Conservation (phyloP, 352 stramenopile genomes). For the Hyaloperonospora arabidopsidis region DNA sequence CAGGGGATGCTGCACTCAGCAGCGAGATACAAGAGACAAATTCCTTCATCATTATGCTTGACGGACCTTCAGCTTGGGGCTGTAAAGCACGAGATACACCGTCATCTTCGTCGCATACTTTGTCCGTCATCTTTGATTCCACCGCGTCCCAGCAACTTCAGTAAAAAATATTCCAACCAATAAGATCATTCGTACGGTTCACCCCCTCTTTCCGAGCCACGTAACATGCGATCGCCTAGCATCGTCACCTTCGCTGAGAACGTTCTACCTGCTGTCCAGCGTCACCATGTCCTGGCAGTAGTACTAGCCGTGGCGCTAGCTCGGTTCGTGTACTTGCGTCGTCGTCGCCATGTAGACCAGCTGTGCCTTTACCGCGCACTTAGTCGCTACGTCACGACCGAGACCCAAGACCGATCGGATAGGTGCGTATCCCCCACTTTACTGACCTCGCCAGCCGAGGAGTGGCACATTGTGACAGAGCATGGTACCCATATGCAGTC, state of each 20-base stretch:
- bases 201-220: not conserved
- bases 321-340: slow-evolving; percentile 40
- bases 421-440: slow-evolving; percentile 8
- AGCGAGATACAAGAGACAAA: slow-evolving; percentile 8
- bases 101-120: not conserved
- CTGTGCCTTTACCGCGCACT: slow-evolving; percentile 34
- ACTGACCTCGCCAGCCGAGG: slow-evolving; percentile 23
- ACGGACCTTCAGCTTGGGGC: not conserved
- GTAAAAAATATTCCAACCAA: slow-evolving; percentile 8
- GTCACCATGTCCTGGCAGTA: slow-evolving; percentile 28
- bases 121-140: not conserved
- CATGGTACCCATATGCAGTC: slow-evolving; percentile 39
- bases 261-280: slow-evolving; percentile 10
- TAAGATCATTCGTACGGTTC: not conserved
- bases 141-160: no score
- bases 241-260: no score
- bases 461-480: slow-evolving; percentile 40
- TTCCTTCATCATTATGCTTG: slow-evolving; percentile 13
- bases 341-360: slow-evolving; percentile 35
- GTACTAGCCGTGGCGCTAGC: slow-evolving; percentile 36
- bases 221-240: no score
- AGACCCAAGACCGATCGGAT: slow-evolving; percentile 4
- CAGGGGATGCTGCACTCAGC: slow-evolving; percentile 3
- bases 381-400: slow-evolving; percentile 21
- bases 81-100: not conserved